Conservation (phyloP, 2,329 filamentous ascomycete species). For the Phyllosticta citrichinensis region DNA sequence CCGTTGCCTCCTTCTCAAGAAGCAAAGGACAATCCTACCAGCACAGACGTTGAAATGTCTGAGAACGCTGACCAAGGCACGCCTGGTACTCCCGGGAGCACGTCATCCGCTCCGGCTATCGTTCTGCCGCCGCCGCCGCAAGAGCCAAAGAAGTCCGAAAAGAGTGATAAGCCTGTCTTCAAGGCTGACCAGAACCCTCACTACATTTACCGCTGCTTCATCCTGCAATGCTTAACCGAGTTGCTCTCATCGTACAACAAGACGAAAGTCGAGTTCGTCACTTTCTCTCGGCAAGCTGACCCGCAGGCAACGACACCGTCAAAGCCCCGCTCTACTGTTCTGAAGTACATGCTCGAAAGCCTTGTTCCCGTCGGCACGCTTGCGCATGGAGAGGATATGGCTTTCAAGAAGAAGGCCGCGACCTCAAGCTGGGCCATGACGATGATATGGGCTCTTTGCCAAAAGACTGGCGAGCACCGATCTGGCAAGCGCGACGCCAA, state of each 20-base stretch:
- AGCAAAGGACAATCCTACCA: conserved; percentile 19
- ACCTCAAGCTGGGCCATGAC: conserved; percentile 81
- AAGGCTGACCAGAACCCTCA: conserved; percentile 90
- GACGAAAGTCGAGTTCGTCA: conserved; percentile 97
- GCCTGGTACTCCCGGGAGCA: conserved; percentile 9
- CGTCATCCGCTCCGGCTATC: conserved; percentile 19
- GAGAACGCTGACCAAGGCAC: conserved; percentile 19
- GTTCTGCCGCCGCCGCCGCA: conserved; percentile 24
- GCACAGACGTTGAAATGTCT: conserved; percentile 41
- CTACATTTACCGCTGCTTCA: conserved; percentile 91
- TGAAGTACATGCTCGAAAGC: conserved; percentile 87
- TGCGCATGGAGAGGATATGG: conserved; percentile 62
- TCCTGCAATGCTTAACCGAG: conserved; percentile 85
- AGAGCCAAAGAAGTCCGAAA: conserved; percentile 44
- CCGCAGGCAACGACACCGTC: conserved; percentile 77
- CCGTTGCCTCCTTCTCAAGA: conserved; percentile 37
- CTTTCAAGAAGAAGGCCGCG: conserved; percentile 72
- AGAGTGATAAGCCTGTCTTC: conserved; percentile 56
- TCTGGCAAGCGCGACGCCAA: conserved; percentile 50
- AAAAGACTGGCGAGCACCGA: conserved; percentile 72
- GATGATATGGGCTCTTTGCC: conserved; percentile 75
- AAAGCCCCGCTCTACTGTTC: conserved; percentile 81
- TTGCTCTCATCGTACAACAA: conserved; percentile 85
- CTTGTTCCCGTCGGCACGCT: conserved; percentile 57
- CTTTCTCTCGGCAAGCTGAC: conserved; percentile 88